Evolutionary conservation across 192 early-diverging fungal genomes (phyloP), one percentile per base, ranked within the genome.

Genomic region (Coemansia sp.): DNA sequence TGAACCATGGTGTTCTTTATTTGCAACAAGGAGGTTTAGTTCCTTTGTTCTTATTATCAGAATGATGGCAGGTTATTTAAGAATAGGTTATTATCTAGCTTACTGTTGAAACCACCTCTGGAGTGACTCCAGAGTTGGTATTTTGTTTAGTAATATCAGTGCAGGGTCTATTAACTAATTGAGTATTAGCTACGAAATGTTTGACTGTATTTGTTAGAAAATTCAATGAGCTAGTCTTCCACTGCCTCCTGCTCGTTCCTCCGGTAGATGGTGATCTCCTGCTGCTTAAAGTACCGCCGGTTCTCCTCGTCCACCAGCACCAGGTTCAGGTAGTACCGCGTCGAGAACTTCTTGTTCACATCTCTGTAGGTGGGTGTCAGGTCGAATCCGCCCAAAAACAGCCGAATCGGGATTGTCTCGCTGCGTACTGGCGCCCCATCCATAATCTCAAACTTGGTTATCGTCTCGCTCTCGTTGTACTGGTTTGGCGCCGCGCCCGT

Each of bases 371-470:
- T 98, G n/a, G 97, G 97, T 3, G 96, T 98, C 56, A 99, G 78
- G 53, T 99, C 97, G 60, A 97, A 99, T 1, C 96, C 97, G 46
- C 89, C 88, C 39, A 99, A 81, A 70, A 97, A 98, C 38, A 99
- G 79, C 28, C 97, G 90, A 62, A 99, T 99, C 30, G 97, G 97
- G 60, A 99, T 97, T 6, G 92, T 95, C 68, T 99, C 97, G 11
- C 91, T 86, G 77, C 60, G 84, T 15, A 95, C 94, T 20, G 97
- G 96, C 36, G 94, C 95, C 11, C 97, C 97, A 69, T 99, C 97
- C 97, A 99, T 99, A 62, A 99, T 99, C 68, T 99, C 97, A 74
- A 97, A 99, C 71, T 94, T 96, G 40, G 94, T 98, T 39, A 99
- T 89, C 0, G 93, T 97, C 73, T 99, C 97, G 73, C 89, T 93